A percentile compares a stretch with the other conserved stretches of the same genome.
Evolutionary conservation across 1,284 basidiomycete species (phyloP).

Genomic region (Ustilago vetiveriae): DNA sequence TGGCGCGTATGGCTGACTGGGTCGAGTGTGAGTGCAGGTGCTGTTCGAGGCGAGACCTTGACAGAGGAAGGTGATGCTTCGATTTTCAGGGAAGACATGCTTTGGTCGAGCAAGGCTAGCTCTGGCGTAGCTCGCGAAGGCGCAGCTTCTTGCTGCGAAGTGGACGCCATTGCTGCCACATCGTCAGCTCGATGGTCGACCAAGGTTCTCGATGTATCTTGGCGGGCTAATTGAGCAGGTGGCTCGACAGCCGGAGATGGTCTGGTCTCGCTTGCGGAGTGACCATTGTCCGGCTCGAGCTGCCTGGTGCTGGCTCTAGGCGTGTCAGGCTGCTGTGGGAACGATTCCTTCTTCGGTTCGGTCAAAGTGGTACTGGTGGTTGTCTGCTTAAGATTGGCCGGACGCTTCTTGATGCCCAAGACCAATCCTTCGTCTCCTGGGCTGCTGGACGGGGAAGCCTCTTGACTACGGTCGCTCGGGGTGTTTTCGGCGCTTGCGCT

Average conservation of each 20-base stretch:
- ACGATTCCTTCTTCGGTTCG: conserved; percentile 26
- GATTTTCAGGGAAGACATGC: conserved; percentile 19
- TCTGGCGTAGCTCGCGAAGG: conserved; percentile 9
- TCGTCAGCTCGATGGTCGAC: conserved; percentile 2
- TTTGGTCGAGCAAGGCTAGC: conserved; percentile 14
- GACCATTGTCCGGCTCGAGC: conserved; percentile 14
- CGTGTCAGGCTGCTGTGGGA: conserved; percentile 35
- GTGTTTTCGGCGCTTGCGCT: conserved; percentile 46
- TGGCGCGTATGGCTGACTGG: conserved; percentile 21
- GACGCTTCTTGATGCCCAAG: conserved; percentile 53
- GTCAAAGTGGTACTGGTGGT: conserved; percentile 21
- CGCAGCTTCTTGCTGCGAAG: conserved; percentile 1
- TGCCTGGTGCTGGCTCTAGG: conserved; percentile 30
- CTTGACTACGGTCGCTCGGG: conserved; percentile 30
- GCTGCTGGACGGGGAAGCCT: conserved; percentile 34
- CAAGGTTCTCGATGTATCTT: conserved; percentile 38
- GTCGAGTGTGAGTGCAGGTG: conserved; percentile 17
- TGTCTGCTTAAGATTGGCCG: conserved; percentile 15
- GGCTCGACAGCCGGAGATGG: background rate
- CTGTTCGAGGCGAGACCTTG: conserved; percentile 8
- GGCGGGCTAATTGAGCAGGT: conserved; percentile 10
- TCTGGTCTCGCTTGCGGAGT: conserved; percentile 5
- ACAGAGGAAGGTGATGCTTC: conserved; percentile 14
- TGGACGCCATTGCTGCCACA: background rate
- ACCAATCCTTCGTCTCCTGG: conserved; percentile 48